Evolutionary conservation across 2,329 filamentous ascomycete genomes (phyloP).

Genomic region (Beauveria medogensis): DNA sequence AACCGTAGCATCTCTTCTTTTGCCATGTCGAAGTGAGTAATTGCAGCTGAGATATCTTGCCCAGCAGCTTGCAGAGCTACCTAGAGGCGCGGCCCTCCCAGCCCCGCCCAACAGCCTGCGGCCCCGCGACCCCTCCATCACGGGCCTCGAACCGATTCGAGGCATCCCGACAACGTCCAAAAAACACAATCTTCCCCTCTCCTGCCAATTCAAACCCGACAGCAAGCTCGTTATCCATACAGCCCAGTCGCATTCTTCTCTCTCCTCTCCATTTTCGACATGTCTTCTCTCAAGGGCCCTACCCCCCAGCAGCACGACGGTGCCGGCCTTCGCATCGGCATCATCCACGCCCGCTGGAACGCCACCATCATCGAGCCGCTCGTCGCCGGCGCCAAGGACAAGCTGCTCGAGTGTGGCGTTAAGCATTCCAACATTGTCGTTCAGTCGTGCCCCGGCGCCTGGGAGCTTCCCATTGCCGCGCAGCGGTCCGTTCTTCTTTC

Average conservation of each 20-base stretch:
- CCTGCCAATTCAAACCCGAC: not conserved
- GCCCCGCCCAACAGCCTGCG: not conserved
- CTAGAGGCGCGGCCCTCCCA: not conserved
- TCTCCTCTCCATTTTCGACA: constrained; percentile 20
- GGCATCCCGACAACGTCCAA: not conserved
- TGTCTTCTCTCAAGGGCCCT: constrained; percentile 50
- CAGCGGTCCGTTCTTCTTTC: constrained; percentile 54
- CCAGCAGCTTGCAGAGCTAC: not conserved
- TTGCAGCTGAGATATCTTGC: not conserved
- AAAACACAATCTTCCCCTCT: not conserved
- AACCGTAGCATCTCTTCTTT: too few species aligned
- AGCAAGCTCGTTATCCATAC: not conserved
- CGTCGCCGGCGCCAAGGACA: constrained; percentile 69
- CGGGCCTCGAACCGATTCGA: not conserved
- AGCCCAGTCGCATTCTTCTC: not conserved
- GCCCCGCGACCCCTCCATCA: constrained; percentile 8
- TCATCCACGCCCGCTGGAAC: constrained; percentile 97
- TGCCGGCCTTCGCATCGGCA: constrained; percentile 76
- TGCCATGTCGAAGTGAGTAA: not conserved
- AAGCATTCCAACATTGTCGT: constrained; percentile 80
- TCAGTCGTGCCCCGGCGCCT: constrained; percentile 86
- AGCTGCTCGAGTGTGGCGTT: constrained; percentile 71
- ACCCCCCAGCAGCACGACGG: constrained; percentile 54
- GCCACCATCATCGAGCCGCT: constrained; percentile 77
- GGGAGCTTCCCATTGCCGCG: constrained; percentile 87